phyloP scores from a whole-genome alignment of 306 rosid species.

The Corylus heterophylla region DNA sequence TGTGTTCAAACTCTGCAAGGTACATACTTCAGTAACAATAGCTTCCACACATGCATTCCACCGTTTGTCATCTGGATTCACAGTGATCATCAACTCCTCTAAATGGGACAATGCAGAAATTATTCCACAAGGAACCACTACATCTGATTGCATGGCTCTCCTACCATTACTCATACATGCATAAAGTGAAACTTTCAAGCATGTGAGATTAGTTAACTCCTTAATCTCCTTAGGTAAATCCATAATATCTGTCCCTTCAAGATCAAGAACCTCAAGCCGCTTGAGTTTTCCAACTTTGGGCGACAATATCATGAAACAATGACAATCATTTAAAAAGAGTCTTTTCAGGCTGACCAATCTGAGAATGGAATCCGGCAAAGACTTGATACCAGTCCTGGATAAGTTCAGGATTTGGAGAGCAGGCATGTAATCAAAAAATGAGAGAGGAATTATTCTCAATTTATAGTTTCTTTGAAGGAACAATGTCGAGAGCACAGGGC shows the following conservation, averaged over 20 bases:
- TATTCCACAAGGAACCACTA: background rate
- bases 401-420: conserved; percentile 3
- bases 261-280: background rate
- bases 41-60: too few relatives aligned
- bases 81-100: too few relatives aligned
- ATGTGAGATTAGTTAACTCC: background rate
- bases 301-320: background rate
- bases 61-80: too few relatives aligned
- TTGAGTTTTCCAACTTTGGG: background rate
- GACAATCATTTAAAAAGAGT: background rate
- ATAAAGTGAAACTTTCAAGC: background rate
- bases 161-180: background rate
- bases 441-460: conserved; percentile 3
- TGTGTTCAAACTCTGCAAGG: too few relatives aligned
- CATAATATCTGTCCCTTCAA: background rate
- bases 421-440: conserved; percentile 5
- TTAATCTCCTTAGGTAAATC: background rate
- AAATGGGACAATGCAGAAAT: background rate
- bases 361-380: background rate
- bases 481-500: background rate
- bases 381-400: conserved; percentile 1
- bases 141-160: background rate
- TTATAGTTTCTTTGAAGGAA: conserved; percentile 2
- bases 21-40: too few relatives aligned
- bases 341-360: background rate